Conservation (phyloP, 2,329 filamentous ascomycete species). For the Fusarium udum region DNA sequence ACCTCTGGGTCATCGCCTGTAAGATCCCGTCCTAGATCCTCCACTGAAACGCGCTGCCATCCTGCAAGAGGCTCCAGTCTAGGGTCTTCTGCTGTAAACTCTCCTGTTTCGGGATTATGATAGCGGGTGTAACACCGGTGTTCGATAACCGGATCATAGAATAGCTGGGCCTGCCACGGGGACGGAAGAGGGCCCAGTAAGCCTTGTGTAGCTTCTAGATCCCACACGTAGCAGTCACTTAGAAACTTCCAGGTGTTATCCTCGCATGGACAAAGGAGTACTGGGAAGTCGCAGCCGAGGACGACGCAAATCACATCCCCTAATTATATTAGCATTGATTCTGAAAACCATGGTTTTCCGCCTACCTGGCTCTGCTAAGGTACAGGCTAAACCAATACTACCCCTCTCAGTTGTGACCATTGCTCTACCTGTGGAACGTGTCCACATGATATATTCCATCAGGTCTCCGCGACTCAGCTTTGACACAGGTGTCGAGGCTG, state of each 20-base stretch:
- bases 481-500: neutral
- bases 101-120: neutral
- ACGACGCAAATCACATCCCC: neutral
- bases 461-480: neutral
- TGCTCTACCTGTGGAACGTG: neutral
- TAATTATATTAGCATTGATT: fast-evolving
- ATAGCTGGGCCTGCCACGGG: neutral
- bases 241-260: neutral
- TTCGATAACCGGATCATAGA: neutral
- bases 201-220: neutral
- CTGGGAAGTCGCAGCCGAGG: neutral
- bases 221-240: neutral
- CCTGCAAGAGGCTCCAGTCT: neutral
- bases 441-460: neutral
- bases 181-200: neutral
- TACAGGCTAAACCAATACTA: neutral
- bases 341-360: fast-evolving
- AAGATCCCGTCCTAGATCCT: neutral
- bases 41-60: neutral
- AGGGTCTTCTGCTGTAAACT: neutral
- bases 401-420: neutral
- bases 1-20: neutral
- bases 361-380: neutral
- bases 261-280: neutral
- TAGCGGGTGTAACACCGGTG: neutral